Evolutionary conservation across 1,139 yeast genomes (phyloP), one percentile per base, ranked within the genome.

Genomic region (Pichia sp.): DNA sequence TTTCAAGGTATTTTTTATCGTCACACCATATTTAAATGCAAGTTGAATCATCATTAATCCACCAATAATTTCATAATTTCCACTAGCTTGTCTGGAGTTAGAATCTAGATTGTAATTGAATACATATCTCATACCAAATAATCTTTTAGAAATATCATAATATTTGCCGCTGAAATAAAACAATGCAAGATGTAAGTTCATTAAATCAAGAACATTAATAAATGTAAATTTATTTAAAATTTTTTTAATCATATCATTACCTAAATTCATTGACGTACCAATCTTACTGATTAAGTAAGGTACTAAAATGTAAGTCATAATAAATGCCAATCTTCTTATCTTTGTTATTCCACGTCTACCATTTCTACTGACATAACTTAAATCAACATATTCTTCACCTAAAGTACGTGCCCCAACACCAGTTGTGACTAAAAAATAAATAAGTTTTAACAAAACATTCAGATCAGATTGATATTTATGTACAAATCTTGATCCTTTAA

Each of bases 321-420:
- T 64, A 54, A 80, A 82, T 12, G 76, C 74, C 1, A 78, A 40
- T 47, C 82, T 65, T n/a, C 69, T 67, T 8, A 49, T n/a, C 28
- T 67, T 57, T 26, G 56, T 68, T 0, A 81, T 87, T 43, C 63
- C 65, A 48, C 71, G 69, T 16, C 24, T 25, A 24, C 49, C 38
- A 3, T 27, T 26, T 12, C 37, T 20, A 48, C 61, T 72, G 6
- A 86, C 85, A 57, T 87, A 87, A 22, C 83, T 68, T 47, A 90
- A 68, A 63, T 90, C 96, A 20, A 90, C 92, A 62, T 90, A 90
- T 63, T 92, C 97, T 61, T 90, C 97, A 0, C 98, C 98, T 30
- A 90, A 67, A 0, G 97, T 90, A 46, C 94, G 70, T 4, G 87
- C 78, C 0, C 94, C 92, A 4, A 78, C 62, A 0, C 96, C 87